These are phyloP conservation scores for Tephrocybe sp. DNA, from an alignment of 768 basidiomycete species.

Conservation along the genomic window DNA sequence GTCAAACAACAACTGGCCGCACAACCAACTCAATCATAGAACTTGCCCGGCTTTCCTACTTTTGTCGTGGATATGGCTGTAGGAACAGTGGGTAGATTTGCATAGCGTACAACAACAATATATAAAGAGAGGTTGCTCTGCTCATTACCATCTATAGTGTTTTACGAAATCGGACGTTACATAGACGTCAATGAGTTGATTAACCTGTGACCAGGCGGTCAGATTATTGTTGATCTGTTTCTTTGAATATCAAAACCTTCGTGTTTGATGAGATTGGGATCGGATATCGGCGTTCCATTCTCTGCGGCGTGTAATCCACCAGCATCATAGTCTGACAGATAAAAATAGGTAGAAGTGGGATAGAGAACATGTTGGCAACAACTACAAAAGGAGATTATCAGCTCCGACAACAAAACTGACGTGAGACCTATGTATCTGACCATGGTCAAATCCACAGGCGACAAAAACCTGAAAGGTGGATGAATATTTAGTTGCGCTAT, in stretches of 20 bases:
- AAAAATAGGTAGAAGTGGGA: slow-evolving; percentile 63
- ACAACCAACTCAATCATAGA: neutral
- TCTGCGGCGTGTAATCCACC: slow-evolving; percentile 41
- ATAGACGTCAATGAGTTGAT: too few species aligned
- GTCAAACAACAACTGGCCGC: slow-evolving; percentile 36
- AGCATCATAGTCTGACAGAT: slow-evolving; percentile 49
- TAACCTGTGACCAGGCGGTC: too few species aligned
- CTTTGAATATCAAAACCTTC: too few species aligned
- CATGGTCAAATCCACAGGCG: slow-evolving; percentile 67
- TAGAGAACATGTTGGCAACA: slow-evolving; percentile 70
- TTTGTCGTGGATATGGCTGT: neutral
- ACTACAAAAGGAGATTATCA: slow-evolving; percentile 8
- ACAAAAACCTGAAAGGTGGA: slow-evolving; percentile 55
- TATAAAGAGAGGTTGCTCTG: too few species aligned
- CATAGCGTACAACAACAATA: neutral
- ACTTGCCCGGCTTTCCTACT: neutral
- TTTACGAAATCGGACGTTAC: too few species aligned
- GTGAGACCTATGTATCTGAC: slow-evolving; percentile 29
- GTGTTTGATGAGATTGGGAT: neutral
- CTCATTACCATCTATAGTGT: too few species aligned
- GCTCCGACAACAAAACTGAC: neutral
- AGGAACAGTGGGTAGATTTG: neutral
- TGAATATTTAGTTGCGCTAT: neutral
- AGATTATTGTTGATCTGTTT: too few species aligned
- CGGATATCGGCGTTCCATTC: slow-evolving; percentile 18